Conservation (phyloP, 192 early-diverging fungal genomes). For the Coemansia reversa region DNA sequence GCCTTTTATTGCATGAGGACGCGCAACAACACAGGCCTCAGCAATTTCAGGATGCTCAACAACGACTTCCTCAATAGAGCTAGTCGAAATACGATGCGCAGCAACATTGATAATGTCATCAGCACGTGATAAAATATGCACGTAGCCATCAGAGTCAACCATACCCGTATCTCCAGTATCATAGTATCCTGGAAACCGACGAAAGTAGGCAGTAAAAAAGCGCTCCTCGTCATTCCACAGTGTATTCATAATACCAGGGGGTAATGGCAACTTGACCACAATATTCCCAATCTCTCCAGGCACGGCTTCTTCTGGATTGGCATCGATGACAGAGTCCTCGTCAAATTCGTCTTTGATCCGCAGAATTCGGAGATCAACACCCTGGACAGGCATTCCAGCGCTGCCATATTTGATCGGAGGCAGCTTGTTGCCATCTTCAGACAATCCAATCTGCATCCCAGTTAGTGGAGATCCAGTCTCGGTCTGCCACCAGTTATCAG, state of each 20-base stretch:
- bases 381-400: constrained; percentile 78
- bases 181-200: constrained; percentile 75
- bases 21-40: constrained; percentile 71
- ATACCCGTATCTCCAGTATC: constrained; percentile 82
- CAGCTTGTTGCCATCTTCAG: constrained; percentile 24
- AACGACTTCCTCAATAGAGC: constrained; percentile 75
- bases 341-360: constrained; percentile 56
- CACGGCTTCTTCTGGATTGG: constrained; percentile 43
- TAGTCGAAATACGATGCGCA: constrained; percentile 79
- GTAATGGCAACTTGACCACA: constrained; percentile 74
- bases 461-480: constrained; percentile 85
- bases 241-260: constrained; percentile 73
- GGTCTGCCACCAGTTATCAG: constrained; percentile 90
- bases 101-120: constrained; percentile 87
- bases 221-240: constrained; percentile 78
- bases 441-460: constrained; percentile 62
- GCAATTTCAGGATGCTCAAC: constrained; percentile 62
- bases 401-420: constrained; percentile 62
- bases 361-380: constrained; percentile 68
- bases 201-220: constrained; percentile 71
- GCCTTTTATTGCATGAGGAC: constrained; percentile 67
- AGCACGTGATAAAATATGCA: constrained; percentile 68
- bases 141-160: constrained; percentile 72
- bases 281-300: constrained; percentile 72
- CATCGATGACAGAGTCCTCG: constrained; percentile 38